Conservation (phyloP, 2,329 filamentous ascomycete species). For the Meredithiella fracta region DNA sequence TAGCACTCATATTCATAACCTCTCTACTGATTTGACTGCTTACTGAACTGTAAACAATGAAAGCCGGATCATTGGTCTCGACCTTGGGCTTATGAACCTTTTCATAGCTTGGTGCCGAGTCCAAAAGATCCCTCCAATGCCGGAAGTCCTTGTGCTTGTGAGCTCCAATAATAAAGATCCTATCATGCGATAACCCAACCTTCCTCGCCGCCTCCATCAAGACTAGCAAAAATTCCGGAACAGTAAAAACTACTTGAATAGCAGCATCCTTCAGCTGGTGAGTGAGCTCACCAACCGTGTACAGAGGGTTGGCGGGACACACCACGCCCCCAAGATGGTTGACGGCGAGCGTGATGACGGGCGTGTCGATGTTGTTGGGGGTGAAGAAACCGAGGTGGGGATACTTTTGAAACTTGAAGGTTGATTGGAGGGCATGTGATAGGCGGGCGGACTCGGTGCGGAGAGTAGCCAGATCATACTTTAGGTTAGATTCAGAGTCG, state of each 20-base stretch:
- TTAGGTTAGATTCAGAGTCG: slow-evolving; percentile 51
- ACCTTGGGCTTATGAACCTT: slow-evolving; percentile 27
- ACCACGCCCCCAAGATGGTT: slow-evolving; percentile 70
- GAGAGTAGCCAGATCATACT: slow-evolving; percentile 55
- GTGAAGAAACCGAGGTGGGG: slow-evolving; percentile 72
- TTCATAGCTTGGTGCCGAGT: slow-evolving; percentile 17
- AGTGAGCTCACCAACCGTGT: slow-evolving; percentile 67
- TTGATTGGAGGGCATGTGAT: slow-evolving; percentile 57
- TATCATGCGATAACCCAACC: slow-evolving; percentile 53
- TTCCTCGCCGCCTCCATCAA: slow-evolving; percentile 51
- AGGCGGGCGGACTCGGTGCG: slow-evolving; percentile 54
- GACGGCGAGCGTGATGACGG: slow-evolving; percentile 58
- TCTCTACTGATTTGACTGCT: slow-evolving; percentile 9
- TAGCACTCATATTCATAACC: neutral
- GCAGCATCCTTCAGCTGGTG: slow-evolving; percentile 69
- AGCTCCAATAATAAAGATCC: slow-evolving; percentile 63
- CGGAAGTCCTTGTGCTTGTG: slow-evolving; percentile 44
- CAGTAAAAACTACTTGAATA: slow-evolving; percentile 61
- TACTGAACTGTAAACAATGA: slow-evolving; percentile 66
- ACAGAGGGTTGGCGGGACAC: slow-evolving; percentile 77
- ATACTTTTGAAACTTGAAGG: slow-evolving; percentile 64
- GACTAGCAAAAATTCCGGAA: slow-evolving; percentile 45
- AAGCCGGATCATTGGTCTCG: slow-evolving; percentile 57
- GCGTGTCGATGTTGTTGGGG: slow-evolving; percentile 74
- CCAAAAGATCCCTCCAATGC: slow-evolving; percentile 52